Evolutionary conservation across 2,329 filamentous ascomycete species (phyloP).

Genomic region (Penicillium corylophilum): DNA sequence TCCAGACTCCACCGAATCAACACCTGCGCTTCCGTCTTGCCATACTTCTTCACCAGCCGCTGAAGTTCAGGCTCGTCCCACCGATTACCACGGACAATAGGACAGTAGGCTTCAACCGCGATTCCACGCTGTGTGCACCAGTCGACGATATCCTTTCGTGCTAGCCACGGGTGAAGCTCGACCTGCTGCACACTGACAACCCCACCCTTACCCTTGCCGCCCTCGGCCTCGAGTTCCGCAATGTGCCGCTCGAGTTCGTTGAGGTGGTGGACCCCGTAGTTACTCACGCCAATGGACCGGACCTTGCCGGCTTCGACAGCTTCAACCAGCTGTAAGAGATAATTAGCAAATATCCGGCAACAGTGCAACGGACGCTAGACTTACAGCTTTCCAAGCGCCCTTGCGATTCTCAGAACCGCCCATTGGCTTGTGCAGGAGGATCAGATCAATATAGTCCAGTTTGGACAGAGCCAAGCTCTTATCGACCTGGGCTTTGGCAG

Average conservation of each 20-base stretch:
- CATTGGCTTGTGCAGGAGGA: slow-evolving; percentile 73
- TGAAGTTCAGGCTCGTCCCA: slow-evolving; percentile 66
- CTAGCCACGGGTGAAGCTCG: slow-evolving; percentile 78
- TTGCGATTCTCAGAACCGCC: slow-evolving; percentile 65
- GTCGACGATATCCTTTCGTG: slow-evolving; percentile 61
- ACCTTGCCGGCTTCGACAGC: slow-evolving; percentile 70
- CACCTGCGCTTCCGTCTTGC: slow-evolving; percentile 67
- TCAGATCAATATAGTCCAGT: slow-evolving; percentile 69
- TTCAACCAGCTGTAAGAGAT: slow-evolving; percentile 56
- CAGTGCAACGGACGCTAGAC: not conserved
- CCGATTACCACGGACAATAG: slow-evolving; percentile 66
- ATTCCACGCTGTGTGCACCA: slow-evolving; percentile 66
- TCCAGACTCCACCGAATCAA: slow-evolving; percentile 74
- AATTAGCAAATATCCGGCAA: not conserved
- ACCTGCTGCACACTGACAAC: slow-evolving; percentile 72
- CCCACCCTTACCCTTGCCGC: slow-evolving; percentile 55
- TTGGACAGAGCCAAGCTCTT: slow-evolving; percentile 60
- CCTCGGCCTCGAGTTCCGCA: slow-evolving; percentile 27
- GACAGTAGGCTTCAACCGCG: slow-evolving; percentile 72
- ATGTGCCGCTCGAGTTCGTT: slow-evolving; percentile 59
- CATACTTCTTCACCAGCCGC: slow-evolving; percentile 63
- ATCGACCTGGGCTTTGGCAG: slow-evolving; percentile 63
- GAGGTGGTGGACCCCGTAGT: slow-evolving; percentile 71
- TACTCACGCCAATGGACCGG: slow-evolving; percentile 69
- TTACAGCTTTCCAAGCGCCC: slow-evolving; percentile 66